Evolutionary conservation across 163 green algal species (phyloP), one percentile per base, ranked within the genome.

Genomic region (Volvox carteri): DNA sequence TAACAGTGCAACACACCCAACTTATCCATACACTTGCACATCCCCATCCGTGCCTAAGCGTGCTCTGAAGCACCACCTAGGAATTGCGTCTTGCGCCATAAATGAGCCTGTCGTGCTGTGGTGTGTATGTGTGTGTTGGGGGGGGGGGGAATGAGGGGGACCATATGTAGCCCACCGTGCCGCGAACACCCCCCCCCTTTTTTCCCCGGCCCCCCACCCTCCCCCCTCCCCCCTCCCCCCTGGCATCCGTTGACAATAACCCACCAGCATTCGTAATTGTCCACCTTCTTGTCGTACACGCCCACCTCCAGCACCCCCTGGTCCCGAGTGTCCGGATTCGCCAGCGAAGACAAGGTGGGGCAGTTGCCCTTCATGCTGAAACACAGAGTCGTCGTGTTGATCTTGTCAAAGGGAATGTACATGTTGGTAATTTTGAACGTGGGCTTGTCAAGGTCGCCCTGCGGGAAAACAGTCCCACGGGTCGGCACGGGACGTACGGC

Each of bases 391-490:
- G 83, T 74, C 25, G 44, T 65, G 25, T 68, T 58, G 37, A 88
- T 81, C 28, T 35, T 60, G 2, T 73, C 68, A 21, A 60, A 81
- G 16, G 83, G 83, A 19, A 88, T 73, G 2, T n/a, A 50, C 83
- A 88, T 88, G 44, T 81, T 70, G 7, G 83, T 88, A 72, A 88
- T 81, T 50, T 88, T 88, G 14, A 88, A 37, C 12, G 83, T 88
- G 3, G 83, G 37, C 44, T 81, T 60, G 50, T 73, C n/a, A 48
- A 46, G 14, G 37, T 88, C 35, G 8, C 48, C 72, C 70, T 83
- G 68, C 48, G 0, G 42, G n/a, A n/a, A n/a, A n/a, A n/a, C n/a
- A n/a, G n/a, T n/a, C n/a, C n/a, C n/a, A n/a, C n/a, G n/a, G n/a
- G n/a, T n/a, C n/a, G n/a, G n/a, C n/a, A n/a, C n/a, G n/a, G n/a